These are phyloP conservation scores for Penicillium expansum DNA, from an alignment of 2,329 filamentous ascomycete species.

Conservation along the genomic window DNA sequence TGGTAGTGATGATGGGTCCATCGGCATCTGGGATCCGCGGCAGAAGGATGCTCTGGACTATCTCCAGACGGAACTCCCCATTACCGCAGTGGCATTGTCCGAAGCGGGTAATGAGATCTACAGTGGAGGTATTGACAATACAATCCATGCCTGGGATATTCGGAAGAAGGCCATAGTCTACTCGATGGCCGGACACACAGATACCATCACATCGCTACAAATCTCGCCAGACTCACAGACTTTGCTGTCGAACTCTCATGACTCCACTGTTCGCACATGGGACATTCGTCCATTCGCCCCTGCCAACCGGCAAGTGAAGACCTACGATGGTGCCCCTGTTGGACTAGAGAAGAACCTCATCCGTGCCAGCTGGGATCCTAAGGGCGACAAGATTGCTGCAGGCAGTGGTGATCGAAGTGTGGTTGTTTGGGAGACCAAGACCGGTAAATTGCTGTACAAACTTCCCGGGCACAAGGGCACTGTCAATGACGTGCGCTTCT, in stretches of 20 bases:
- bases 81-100: slow-evolving; percentile 86
- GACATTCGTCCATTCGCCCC: slow-evolving; percentile 94
- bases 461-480: slow-evolving; percentile 92
- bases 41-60: slow-evolving; percentile 85
- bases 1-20: slow-evolving; percentile 87
- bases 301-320: slow-evolving; percentile 76
- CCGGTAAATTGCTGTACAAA: slow-evolving; percentile 90
- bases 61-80: slow-evolving; percentile 85
- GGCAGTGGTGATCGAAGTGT: slow-evolving; percentile 89
- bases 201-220: slow-evolving; percentile 84
- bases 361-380: slow-evolving; percentile 82
- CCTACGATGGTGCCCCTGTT: slow-evolving; percentile 85
- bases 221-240: slow-evolving; percentile 93
- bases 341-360: slow-evolving; percentile 91
- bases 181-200: slow-evolving; percentile 81
- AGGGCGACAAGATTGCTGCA: slow-evolving; percentile 81
- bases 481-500: slow-evolving; percentile 92
- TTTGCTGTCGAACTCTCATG: slow-evolving; percentile 87
- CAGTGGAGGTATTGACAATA: slow-evolving; percentile 92
- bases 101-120: slow-evolving; percentile 96
- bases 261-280: slow-evolving; percentile 92
- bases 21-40: slow-evolving; percentile 94
- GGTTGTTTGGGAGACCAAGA: slow-evolving; percentile 84
- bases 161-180: slow-evolving; percentile 88
- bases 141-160: slow-evolving; percentile 95